Evolutionary conservation across 2,329 filamentous ascomycete genomes (phyloP).

Genomic region (Myrmaecium sp.): DNA sequence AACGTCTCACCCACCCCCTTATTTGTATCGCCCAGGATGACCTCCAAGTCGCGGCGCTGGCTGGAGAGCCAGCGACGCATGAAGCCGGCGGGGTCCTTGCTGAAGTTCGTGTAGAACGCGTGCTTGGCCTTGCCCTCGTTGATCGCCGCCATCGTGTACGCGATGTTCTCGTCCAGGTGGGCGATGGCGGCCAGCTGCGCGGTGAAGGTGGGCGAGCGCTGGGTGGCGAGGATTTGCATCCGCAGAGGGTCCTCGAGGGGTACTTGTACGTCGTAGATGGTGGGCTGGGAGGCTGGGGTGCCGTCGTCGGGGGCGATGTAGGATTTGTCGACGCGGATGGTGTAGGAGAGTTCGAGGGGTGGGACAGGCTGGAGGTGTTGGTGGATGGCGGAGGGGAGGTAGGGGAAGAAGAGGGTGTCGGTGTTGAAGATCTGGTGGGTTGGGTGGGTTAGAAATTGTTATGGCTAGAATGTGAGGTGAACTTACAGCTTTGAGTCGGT

Average conservation of each 20-base stretch:
- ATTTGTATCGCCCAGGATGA: constrained; percentile 67
- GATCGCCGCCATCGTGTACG: constrained; percentile 66
- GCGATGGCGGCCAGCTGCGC: constrained; percentile 49
- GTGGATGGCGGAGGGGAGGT: constrained; percentile 64
- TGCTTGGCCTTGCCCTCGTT: constrained; percentile 79
- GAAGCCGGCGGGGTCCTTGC: constrained; percentile 69
- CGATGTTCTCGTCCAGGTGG: constrained; percentile 68
- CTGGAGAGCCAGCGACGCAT: constrained; percentile 76
- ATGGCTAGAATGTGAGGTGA: constrained; percentile 1
- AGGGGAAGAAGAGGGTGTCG: constrained; percentile 70
- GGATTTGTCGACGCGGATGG: constrained; percentile 66
- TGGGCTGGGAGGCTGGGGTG: constrained; percentile 49
- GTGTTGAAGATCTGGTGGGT: constrained; percentile 57
- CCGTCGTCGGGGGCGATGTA: constrained; percentile 51
- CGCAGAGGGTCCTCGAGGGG: constrained; percentile 69
- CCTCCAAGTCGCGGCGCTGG: constrained; percentile 78
- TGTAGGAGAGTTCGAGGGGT: constrained; percentile 74
- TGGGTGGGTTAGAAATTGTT: constrained; percentile 4
- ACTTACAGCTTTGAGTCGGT: constrained; percentile 57
- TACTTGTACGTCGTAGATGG: constrained; percentile 80
- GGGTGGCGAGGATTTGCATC: no score
- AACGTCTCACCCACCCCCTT: constrained; percentile 35
- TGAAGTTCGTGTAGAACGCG: constrained; percentile 64
- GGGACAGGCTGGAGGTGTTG: constrained; percentile 63
- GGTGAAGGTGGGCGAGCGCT: constrained; percentile 35